A percentile compares a stretch with the other conserved stretches of the same genome.
phyloP scores from a whole-genome alignment of 257 asterid genomes.

The Solanum tacnaense region DNA sequence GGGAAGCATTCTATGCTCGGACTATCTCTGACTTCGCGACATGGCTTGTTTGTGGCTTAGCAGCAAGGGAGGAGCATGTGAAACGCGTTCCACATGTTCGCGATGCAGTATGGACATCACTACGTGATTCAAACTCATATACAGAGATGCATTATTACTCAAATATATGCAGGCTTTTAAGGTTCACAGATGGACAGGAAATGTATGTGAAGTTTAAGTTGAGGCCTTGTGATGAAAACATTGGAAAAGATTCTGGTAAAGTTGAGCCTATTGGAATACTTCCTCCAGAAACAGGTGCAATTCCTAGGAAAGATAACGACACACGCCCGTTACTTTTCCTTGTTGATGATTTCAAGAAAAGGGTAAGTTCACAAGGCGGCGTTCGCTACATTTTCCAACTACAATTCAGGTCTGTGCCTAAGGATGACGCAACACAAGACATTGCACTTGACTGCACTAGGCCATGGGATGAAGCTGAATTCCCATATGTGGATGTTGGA shows the following conservation, averaged over 20 bases:
- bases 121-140: conserved; percentile 48
- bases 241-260: conserved; percentile 51
- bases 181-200: conserved; percentile 62
- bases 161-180: conserved; percentile 64
- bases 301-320: conserved; percentile 52
- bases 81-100: conserved; percentile 56
- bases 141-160: conserved; percentile 68
- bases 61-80: conserved; percentile 75
- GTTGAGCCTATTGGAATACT: conserved; percentile 73
- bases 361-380: conserved; percentile 56
- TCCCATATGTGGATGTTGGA: conserved; percentile 52
- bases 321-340: conserved; percentile 65
- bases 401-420: conserved; percentile 44
- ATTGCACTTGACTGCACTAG: conserved; percentile 66
- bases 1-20: conserved; percentile 72
- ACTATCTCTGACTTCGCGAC: conserved; percentile 68
- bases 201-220: conserved; percentile 80
- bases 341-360: conserved; percentile 55
- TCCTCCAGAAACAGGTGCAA: conserved; percentile 92
- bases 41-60: conserved; percentile 77
- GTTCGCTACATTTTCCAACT: conserved; percentile 61
- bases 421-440: conserved; percentile 42
- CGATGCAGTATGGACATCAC: conserved; percentile 81
- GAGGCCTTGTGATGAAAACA: conserved; percentile 47
- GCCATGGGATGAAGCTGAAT: conserved; percentile 67